Evolutionary conservation across 2,329 filamentous ascomycete species (phyloP), one percentile per base, ranked within the genome.

Genomic region (Apiospora rasikravindrae): DNA sequence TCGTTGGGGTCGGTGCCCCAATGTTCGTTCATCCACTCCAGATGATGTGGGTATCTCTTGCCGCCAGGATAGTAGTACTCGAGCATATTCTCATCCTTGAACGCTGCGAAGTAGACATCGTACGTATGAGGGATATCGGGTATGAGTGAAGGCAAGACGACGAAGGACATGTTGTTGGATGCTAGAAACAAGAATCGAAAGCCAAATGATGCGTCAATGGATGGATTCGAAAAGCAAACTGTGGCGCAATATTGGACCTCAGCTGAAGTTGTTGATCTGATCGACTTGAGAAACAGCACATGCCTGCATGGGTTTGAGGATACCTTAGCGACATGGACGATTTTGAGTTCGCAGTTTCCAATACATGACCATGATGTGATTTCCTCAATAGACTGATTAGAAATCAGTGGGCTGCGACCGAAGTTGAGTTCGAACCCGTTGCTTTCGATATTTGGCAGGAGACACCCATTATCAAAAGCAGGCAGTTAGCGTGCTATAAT

Each of bases 21-120:
- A 42, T 71, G 68, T 24, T 73, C 67, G 13, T 42, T 71, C 16
- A 66, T 74, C 16, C 57, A 69, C 33, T 71, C 68, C 22, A 69
- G 72, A 47, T 76, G 75, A 4, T 72, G 29, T 73, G 67, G 5
- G 73, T 74, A 53, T 75, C 73, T 5, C 2, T 74, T 68, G 13
- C 74, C 74, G 19, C 70, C 71, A 2, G 75, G 75, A 42, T 74
- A 73, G 6, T 75, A 53, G 67, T 74, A 72, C 44, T 66, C 67
- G 24, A 77, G 16, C 3, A 75, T 72, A 16, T 75, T 72, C 45
- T 76, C 76, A 40, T 74, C 47, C 57, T 76, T 73, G 71, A 79
- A 79, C 4, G 77, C 75, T 33, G 71, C 73, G 61, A 79, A 77
- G 42, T 78, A 78, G 19, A 77, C 76, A 57, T 79, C 74, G 66